Evolutionary conservation across 768 basidiomycete genomes (phyloP).

Genomic region (Kwoniella dendrophila): DNA sequence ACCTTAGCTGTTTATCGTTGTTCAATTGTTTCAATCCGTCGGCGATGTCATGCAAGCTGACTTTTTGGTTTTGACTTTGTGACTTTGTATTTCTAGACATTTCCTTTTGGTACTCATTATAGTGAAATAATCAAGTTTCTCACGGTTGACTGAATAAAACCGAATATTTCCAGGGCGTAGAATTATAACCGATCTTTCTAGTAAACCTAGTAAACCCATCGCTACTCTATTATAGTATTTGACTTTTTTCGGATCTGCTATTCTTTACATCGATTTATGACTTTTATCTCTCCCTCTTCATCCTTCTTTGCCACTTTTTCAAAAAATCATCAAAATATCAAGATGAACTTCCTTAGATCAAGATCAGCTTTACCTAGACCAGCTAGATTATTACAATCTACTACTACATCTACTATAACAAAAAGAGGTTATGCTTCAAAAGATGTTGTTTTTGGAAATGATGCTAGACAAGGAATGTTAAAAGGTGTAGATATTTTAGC

Average conservation of each 20-base stretch:
- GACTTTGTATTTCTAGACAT: conserved; percentile 13
- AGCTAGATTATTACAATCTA: conserved; percentile 42
- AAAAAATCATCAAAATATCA: conserved; percentile 10
- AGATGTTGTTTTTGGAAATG: conserved; percentile 96
- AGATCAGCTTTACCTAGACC: conserved; percentile 50
- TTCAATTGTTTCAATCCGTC: neutral
- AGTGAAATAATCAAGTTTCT: conserved; percentile 28
- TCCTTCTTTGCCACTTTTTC: neutral
- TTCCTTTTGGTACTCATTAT: conserved; percentile 15
- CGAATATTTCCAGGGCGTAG: conserved; percentile 13
- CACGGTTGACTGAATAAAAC: conserved; percentile 24
- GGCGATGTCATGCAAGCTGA: neutral
- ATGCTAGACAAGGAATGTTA: conserved; percentile 88
- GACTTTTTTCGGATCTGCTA: conserved; percentile 11
- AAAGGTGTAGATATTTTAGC: conserved; percentile 96
- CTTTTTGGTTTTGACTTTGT: neutral
- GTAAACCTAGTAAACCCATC: neutral
- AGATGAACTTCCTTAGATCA: conserved; percentile 42
- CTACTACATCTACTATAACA: conserved; percentile 24
- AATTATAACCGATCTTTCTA: conserved; percentile 21
- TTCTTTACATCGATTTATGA: conserved; percentile 1
- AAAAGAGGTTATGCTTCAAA: conserved; percentile 60
- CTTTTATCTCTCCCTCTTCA: neutral
- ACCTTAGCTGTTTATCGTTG: conserved; percentile 1
- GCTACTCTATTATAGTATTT: neutral